These are phyloP conservation scores for Diaporthe nobilis DNA, from an alignment of 2,329 filamentous ascomycete species.

Conservation along the genomic window DNA sequence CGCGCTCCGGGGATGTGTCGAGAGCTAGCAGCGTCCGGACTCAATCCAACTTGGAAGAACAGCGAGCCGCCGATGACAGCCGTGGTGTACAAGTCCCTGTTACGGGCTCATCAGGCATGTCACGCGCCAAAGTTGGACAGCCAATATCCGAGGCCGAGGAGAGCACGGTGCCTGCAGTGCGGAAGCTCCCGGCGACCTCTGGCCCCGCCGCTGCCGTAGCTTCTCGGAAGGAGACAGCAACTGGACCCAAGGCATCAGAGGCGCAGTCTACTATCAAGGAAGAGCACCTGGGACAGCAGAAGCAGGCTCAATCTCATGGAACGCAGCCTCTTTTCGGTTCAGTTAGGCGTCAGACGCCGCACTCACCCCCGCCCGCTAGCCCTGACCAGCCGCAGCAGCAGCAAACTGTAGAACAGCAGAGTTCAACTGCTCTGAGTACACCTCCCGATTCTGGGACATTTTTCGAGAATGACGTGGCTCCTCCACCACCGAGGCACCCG, in stretches of 20 bases:
- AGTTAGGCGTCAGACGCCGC: constrained; percentile 40
- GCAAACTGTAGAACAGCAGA: constrained; percentile 47
- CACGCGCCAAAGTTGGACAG: constrained; percentile 46
- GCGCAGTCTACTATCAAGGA: neutral
- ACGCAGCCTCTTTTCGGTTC: constrained; percentile 46
- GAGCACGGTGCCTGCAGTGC: constrained; percentile 45
- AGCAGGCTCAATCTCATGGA: neutral
- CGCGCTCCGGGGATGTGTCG: constrained; percentile 57
- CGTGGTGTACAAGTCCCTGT: constrained; percentile 17
- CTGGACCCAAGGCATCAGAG: neutral
- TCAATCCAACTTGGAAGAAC: constrained; percentile 58
- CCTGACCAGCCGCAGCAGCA: constrained; percentile 29
- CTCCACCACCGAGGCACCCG: constrained; percentile 49
- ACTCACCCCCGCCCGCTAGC: constrained; percentile 44
- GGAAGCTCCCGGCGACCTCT: neutral
- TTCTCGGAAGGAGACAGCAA: neutral
- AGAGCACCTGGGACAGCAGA: constrained; percentile 20
- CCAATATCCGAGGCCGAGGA: constrained; percentile 64
- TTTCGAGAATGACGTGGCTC: constrained; percentile 51
- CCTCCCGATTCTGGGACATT: constrained; percentile 50
- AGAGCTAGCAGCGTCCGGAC: constrained; percentile 58
- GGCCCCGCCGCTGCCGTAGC: neutral
- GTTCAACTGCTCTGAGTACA: constrained; percentile 52
- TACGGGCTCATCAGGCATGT: constrained; percentile 34
- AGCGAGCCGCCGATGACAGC: constrained; percentile 45